A percentile compares a stretch with the other conserved stretches of the same genome.
phyloP scores from a whole-genome alignment of 495 filamentous ascomycete genomes.

The Trichoderma parareesei region DNA sequence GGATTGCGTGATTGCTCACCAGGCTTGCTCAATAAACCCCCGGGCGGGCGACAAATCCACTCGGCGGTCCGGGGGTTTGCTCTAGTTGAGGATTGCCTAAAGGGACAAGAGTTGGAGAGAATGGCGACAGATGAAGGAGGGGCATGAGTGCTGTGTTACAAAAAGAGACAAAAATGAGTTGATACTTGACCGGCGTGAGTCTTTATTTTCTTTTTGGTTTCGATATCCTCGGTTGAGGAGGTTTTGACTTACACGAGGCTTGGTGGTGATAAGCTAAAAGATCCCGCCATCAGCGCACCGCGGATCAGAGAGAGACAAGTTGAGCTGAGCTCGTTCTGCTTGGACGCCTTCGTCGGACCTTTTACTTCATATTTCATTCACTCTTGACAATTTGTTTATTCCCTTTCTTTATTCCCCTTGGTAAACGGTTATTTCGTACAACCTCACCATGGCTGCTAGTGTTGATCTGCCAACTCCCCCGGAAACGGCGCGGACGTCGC shows the following conservation, averaged over 20 bases:
- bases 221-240: background rate
- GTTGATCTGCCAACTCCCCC: slow-evolving; percentile 2
- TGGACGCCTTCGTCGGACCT: background rate
- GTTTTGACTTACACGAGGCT: background rate
- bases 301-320: too few relatives aligned
- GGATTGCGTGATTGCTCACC: slow-evolving; percentile 8
- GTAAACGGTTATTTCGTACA: too few relatives aligned
- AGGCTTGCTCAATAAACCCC: background rate
- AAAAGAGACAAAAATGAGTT: too few relatives aligned
- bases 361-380: background rate
- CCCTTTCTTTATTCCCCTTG: too few relatives aligned
- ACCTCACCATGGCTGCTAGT: background rate
- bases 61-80: too few relatives aligned
- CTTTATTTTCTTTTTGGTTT: background rate
- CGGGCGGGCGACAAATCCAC: too few relatives aligned
- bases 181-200: background rate
- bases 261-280: background rate
- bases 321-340: background rate
- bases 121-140: too few relatives aligned
- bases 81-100: too few relatives aligned
- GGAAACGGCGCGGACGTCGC: slow-evolving; percentile 12
- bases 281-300: background rate
- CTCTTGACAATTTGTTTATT: too few relatives aligned
- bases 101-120: too few relatives aligned
- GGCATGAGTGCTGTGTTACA: too few relatives aligned